Base-by-base conservation (phyloP, 148 eudicot species). In the Rhododendron williamsianum region DNA sequence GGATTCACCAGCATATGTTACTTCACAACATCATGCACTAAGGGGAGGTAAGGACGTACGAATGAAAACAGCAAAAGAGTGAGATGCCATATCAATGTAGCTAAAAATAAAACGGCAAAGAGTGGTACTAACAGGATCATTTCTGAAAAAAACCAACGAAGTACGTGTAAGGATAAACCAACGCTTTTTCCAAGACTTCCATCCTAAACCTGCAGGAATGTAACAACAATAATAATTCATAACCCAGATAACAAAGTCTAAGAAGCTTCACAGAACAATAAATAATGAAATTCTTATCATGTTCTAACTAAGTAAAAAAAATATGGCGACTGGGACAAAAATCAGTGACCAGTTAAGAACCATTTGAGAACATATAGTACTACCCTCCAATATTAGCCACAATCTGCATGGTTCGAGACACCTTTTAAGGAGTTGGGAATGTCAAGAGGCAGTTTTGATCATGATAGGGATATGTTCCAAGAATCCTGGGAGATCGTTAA, bases 171-270 rank as follows among this genome's bases (percentile, higher is more conserved):
- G 92, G 89, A 97, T 97, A 87, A 97, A 95, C 99, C 99, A 97
- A 72, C 99, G 96, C 89, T 97, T 97, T 86, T 97, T 97, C 99
- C 99, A 97, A 78, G 97, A 95, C 88, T 93, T 97, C 99, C 99
- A 97, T 56, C 99, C 99, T 89, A 97, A 86, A 33, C 99, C 99
- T 97, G 98, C 91, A 92, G 58, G 51, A 89, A 87, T 60, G 80
- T 7, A 12, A 72, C 46, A 83, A 67, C 43, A 27, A 33, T n/a
- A 43, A 45, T 16, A 58, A 30, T 78, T 56, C 25, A 78, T 41
- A 78, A 51, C n/a, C 12, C 9, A 23, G 15, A 21, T 52, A 38
- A 84, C 36, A 35, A 67, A 48, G 15, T 12, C 6, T 30, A 25
- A 49, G 35, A 78, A 78, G 49, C 12, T 78, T n/a, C 48, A 21